Base-by-base conservation (phyloP, 106 monocot species). In the Acorus gramineus region DNA sequence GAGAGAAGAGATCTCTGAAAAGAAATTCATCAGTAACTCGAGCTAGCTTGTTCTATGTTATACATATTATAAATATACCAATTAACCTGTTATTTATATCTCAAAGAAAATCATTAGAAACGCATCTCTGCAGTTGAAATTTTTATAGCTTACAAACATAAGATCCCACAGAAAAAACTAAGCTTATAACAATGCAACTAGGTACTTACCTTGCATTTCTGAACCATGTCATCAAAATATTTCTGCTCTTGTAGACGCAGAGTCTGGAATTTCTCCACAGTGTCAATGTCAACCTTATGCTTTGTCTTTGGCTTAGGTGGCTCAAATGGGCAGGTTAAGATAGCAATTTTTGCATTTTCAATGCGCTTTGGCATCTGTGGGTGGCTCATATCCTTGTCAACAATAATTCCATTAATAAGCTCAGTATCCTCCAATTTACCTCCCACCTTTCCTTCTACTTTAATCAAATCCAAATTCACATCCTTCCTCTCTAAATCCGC, bases 231-330 rank as follows among this genome's bases (percentile, higher is more conserved):
- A 81, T 96, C 87, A 66, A 96, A 90, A 57, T 96, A 96, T 50
- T 96, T 82, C 48, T 78, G 78, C 67, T 96, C 95, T 67, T 96
- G 95, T 46, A 81, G 66, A 61, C 87, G 86, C 44, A 96, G 66
- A 11, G 85, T 90, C 67, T 90, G 82, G 59, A 96, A 96, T 67
- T 96, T 96, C 76, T 96, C 95, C 54, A 96, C 90, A 66, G 84
- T 87, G 66, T 96, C 90, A 80, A 90, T 90, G 79, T 96, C 95
- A 66, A 96, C 90, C 87, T 90, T 96, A 87, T 96, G 95, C 74
- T 96, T 96, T 62, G 95, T 96, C 81, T 96, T 96, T n/a, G 95
- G 95, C 77, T 96, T 96, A 0, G 95, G 90, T 66, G 95, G 87
- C 82, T 96, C 95, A 77, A 96, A 96, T 71, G 95, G 87, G 74